These are phyloP conservation scores for Stephania japonica DNA, from an alignment of 164 flowering plant species.

Conservation along the genomic window DNA sequence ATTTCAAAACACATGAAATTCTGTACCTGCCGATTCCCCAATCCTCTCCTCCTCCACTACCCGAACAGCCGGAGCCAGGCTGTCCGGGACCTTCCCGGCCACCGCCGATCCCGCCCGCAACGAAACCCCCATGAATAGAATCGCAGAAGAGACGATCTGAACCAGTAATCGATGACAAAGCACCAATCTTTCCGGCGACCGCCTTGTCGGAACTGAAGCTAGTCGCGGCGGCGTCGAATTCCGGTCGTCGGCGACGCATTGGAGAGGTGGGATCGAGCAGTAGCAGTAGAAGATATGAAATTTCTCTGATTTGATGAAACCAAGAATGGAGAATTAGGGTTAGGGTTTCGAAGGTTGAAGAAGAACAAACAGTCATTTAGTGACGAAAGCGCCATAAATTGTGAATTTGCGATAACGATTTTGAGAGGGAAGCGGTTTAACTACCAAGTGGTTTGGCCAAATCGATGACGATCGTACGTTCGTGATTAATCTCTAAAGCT, in stretches of 20 bases:
- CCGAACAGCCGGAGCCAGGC: constrained; percentile 3
- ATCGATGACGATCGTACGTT: too few relatives aligned
- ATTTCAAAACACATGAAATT: not conserved
- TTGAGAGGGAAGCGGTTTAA: not conserved
- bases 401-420: not conserved
- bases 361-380: not conserved
- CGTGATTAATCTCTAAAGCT: too few relatives aligned
- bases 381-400: not conserved
- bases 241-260: not conserved
- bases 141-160: constrained; percentile 21
- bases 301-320: not conserved
- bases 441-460: too few relatives aligned
- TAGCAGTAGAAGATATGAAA: not conserved
- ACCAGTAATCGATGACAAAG: constrained; percentile 9
- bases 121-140: constrained; percentile 20
- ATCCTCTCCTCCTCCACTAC: constrained; percentile 10
- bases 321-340: not conserved
- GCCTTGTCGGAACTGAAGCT: not conserved
- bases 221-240: not conserved
- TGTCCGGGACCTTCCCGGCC: constrained; percentile 2
- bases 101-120: constrained; percentile 13
- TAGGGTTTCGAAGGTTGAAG: constrained; percentile 12
- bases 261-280: too few relatives aligned
- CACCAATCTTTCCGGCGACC: constrained; percentile 3
- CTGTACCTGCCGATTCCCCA: not conserved